Evolutionary conservation across 2,329 filamentous ascomycete genomes (phyloP), one percentile per base, ranked within the genome.

Genomic region (Colletotrichum euphorbiae): DNA sequence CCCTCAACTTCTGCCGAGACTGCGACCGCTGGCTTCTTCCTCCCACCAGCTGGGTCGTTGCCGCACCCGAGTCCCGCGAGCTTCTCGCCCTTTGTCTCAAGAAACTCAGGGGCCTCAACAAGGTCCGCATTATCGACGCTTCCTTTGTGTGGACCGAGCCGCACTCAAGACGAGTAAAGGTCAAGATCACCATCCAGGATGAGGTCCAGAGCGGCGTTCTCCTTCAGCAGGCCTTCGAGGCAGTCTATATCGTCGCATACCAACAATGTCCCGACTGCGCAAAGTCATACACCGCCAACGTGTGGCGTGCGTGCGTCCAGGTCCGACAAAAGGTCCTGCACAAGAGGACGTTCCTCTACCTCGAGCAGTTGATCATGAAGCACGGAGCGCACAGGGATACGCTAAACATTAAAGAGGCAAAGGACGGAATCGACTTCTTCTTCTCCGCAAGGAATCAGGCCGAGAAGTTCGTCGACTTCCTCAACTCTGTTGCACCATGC

Each of bases 121-220:
- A 96, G 83, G 93, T 97, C 73, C 88, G 96, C 70, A 96, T 99
- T 75, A 94, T 98, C 75, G 96, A 99, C 78, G 96, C 96, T 52
- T 92, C 90, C 75, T 99, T 98, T 77, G 92, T 98, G 77, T 99
- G 96, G 96, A 99, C 96, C 1, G 96, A 99, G 80, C 95, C 96
- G 11, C 96, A 99, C 82, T 98, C 94, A 74, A 87, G 93, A 76
- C 87, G 96, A 77, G 87, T 98, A 71, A 97, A 94, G 81, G 90
- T 98, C 79, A 98, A 98, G 84, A 91, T 99, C 79, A 98, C 96
- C 1, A 91, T 98, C 54, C 96, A 98, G 76, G 87, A 89, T 69
- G 80, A 84, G 21, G 87, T 90, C 2, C 85, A 86, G 58, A 87
- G 89, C 62, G 88, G 88, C 28, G 85, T 90, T 51, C 79, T 91